Conservation (phyloP, 257 asterid species). For the Capsicum baccatum region DNA sequence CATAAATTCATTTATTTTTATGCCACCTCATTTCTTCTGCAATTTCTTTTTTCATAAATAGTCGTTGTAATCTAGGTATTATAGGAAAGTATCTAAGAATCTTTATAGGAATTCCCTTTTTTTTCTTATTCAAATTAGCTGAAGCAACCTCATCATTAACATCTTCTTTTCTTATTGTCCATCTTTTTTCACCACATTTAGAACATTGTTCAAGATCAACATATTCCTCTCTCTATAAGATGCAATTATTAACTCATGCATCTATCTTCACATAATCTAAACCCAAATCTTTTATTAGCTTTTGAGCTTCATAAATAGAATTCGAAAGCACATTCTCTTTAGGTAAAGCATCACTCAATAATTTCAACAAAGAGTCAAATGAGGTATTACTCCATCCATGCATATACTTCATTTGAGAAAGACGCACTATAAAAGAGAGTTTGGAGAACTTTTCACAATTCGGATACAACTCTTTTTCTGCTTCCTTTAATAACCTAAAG, state of each 20-base stretch:
- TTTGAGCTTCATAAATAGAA: no score
- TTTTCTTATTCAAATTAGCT: background rate
- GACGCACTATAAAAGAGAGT: background rate
- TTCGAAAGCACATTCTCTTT: background rate
- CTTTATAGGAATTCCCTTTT: background rate
- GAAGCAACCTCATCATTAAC: background rate
- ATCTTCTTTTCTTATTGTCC: background rate
- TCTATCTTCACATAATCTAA: background rate
- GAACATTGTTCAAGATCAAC: background rate
- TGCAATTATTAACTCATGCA: background rate
- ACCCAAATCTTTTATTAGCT: no score
- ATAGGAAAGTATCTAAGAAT: background rate
- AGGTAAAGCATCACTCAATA: background rate
- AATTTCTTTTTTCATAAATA: background rate
- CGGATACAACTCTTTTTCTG: background rate
- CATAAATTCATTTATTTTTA: background rate
- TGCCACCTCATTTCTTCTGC: constrained; percentile 33
- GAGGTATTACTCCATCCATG: constrained; percentile 24
- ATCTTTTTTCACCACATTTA: background rate
- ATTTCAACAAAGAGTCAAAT: constrained; percentile 13
- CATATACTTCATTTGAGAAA: constrained; percentile 7
- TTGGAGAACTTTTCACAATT: background rate
- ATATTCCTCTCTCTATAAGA: constrained; percentile 20
- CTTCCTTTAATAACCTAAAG: background rate
- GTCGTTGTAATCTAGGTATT: constrained; percentile 12